Percentiles rank a stretch among this genome's conserved stretches.
Conservation (phyloP, 164 flowering plant species). For the Paratinospora sagittata region DNA sequence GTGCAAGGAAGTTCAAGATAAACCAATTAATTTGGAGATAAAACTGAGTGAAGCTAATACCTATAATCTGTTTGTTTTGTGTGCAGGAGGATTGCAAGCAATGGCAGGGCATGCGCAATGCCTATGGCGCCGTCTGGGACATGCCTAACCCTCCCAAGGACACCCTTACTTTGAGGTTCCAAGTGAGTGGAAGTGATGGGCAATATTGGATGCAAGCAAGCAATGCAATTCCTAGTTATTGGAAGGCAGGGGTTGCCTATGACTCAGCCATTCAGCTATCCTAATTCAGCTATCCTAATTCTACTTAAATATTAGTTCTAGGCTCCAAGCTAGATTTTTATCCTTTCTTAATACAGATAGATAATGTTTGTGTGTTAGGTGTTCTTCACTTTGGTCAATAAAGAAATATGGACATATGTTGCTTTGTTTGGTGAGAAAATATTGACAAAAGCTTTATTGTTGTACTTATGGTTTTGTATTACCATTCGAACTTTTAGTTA, state of each 20-base stretch:
- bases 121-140: constrained; percentile 54
- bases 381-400: neutral
- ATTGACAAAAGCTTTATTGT: no score
- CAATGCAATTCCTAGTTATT: constrained; percentile 46
- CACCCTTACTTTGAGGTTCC: constrained; percentile 43
- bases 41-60: neutral
- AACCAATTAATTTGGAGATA: neutral
- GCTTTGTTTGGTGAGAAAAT: no score
- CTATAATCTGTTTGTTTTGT: neutral
- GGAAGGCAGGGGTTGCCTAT: constrained; percentile 70
- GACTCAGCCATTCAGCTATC: constrained; percentile 50
- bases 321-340: neutral
- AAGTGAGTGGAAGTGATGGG: constrained; percentile 35
- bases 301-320: neutral
- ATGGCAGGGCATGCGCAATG: constrained; percentile 69
- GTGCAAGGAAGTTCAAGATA: neutral
- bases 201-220: constrained; percentile 39
- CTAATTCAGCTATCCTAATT: no score
- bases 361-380: neutral
- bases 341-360: neutral
- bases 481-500: neutral
- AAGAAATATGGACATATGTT: neutral
- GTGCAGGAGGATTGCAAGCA: constrained; percentile 55
- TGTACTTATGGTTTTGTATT: no score
- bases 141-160: constrained; percentile 37